phyloP scores from a whole-genome alignment of 2,329 filamentous ascomycete species.

The Xylaria sp. region DNA sequence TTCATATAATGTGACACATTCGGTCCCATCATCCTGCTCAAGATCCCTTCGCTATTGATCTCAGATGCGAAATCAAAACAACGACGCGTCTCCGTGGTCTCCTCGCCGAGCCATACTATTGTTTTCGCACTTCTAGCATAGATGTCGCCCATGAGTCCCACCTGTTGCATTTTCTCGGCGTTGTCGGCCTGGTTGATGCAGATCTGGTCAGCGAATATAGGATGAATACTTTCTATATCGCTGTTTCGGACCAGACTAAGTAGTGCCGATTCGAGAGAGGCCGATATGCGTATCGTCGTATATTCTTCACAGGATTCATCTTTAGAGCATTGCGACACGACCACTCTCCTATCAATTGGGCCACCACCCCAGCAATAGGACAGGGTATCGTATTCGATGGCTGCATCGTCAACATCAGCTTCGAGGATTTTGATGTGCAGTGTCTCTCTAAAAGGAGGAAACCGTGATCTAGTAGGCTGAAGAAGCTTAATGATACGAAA shows the following conservation, averaged over 20 bases:
- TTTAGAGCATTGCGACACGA: conserved; percentile 35
- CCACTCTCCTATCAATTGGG: conserved; percentile 43
- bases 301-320: conserved; percentile 30
- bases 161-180: conserved; percentile 37
- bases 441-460: conserved; percentile 41
- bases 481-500: conserved; percentile 47
- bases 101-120: conserved; percentile 36
- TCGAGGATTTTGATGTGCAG: conserved; percentile 47
- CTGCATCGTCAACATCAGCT: conserved; percentile 36
- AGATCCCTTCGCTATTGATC: conserved; percentile 27
- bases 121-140: conserved; percentile 32
- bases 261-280: conserved; percentile 49
- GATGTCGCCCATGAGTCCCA: conserved; percentile 40
- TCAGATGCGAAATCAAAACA: conserved; percentile 31
- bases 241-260: conserved; percentile 36
- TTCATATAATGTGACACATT: conserved; percentile 39
- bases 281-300: conserved; percentile 43
- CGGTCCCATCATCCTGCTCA: conserved; percentile 42
- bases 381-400: conserved; percentile 46
- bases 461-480: conserved; percentile 33
- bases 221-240: conserved; percentile 26
- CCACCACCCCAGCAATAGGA: conserved; percentile 49
- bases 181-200: conserved; percentile 41
- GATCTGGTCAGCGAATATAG: conserved; percentile 42
- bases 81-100: conserved; percentile 19